Evolutionary conservation across 257 asterid species (phyloP).

Genomic region (Misopates orontium): DNA sequence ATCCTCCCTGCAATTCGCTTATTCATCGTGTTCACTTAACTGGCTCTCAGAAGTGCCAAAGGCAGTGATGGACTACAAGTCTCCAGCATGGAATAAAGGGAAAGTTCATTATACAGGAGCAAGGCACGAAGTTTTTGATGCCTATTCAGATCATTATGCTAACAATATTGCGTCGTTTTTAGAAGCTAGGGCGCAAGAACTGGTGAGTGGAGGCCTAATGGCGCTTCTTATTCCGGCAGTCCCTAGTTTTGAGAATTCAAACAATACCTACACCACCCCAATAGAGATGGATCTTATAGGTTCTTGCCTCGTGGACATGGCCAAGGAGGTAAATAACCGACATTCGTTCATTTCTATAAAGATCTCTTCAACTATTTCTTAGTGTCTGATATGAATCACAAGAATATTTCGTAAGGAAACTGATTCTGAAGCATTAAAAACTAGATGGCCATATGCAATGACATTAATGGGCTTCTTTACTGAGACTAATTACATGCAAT

Average conservation of each 20-base stretch:
- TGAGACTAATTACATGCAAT: too few species aligned
- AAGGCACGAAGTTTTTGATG: constrained; percentile 33
- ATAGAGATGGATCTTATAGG: constrained; percentile 30
- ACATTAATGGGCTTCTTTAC: too few species aligned
- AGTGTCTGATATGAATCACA: background rate
- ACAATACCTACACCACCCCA: constrained; percentile 28
- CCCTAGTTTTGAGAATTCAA: constrained; percentile 24
- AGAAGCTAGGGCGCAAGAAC: constrained; percentile 49
- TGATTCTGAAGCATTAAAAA: too few species aligned
- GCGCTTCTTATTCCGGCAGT: constrained; percentile 47
- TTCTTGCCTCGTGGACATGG: constrained; percentile 54
- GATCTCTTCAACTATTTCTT: background rate
- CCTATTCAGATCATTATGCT: constrained; percentile 37
- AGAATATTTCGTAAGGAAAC: too few species aligned
- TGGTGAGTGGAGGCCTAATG: constrained; percentile 49
- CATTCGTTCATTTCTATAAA: background rate
- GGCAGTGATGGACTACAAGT: constrained; percentile 30
- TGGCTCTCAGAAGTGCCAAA: constrained; percentile 49
- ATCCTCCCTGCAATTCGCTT: constrained; percentile 44
- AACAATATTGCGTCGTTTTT: constrained; percentile 40
- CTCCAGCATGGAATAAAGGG: constrained; percentile 46
- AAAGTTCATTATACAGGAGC: constrained; percentile 37
- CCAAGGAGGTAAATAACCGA: constrained; percentile 37
- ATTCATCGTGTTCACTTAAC: constrained; percentile 47
- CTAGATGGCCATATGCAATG: too few species aligned